Base-by-base conservation (phyloP, 2,329 filamentous ascomycete species). In the Apiospora sp. region DNA sequence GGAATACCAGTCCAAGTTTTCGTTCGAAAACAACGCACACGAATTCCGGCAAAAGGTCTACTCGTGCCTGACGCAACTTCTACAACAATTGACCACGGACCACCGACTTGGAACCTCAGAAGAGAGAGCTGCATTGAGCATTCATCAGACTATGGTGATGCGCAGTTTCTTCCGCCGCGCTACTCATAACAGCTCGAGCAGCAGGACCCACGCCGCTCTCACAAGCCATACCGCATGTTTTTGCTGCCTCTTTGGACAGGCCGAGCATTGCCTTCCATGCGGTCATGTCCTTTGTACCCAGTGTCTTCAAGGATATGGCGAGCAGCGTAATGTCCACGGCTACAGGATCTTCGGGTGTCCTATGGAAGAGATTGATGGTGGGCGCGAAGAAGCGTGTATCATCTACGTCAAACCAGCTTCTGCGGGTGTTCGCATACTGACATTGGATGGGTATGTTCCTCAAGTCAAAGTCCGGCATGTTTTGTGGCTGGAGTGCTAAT, bases 151-250 rank as follows among this genome's bases (percentile, higher is more conserved):
- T 1, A 69, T 72, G 12, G 75, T 73, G 19, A 37, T 80, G 30
- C 71, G 81, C 58, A 75, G 72, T 43, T 86, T 84, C 76, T 85
- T 81, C 74, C 76, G 78, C n/a, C 74, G 75, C 70, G 54, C 76
- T 68, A 44, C 41, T 61, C 54, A 64, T n/a, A 49, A 24, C 44
- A 48, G 22, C 43, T 30, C 37, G n/a, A 34, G 37, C 27, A 7
- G 14, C n/a, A 61, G 48, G 14, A n/a, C 8, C 43, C 27, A 58
- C 24, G 44, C 22, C 37, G 6, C 68, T 27, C 79, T 83, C 67
- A 77, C 82, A 22, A 86, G 82, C 51, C 85, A 86, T 73, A 78
- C 82, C 0, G 83, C 83, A 1, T 88, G 86, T 73, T 86, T 86
- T 72, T 84, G 81, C 70, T 88, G 86, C 73, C 77, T 87, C 30